Evolutionary conservation across 805 yeast genomes (phyloP), one percentile per base, ranked within the genome.

Genomic region (Lachancea quebecensis): DNA sequence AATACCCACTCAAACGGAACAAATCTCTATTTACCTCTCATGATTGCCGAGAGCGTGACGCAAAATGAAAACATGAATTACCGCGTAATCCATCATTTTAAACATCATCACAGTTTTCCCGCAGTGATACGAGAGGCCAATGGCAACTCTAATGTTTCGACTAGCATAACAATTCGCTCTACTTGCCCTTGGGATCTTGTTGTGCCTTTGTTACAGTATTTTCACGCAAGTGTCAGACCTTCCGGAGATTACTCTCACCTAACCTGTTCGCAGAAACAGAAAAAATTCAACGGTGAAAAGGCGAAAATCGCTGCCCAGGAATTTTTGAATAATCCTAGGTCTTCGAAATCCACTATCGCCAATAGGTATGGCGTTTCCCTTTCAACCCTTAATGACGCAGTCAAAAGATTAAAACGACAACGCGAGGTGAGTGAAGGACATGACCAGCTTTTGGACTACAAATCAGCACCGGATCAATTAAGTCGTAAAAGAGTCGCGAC

Each of bases 261-360:
- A 10, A 43, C 46, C 11, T 29, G 34, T 11, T 16, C 14, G 17
- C 46, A 43, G 29, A 28, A 33, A 25, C 41, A 43, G 21, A 43
- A 43, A 17, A 32, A 37, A 33, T 43, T 43, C 39, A 43, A 43
- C 18, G 46, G 46, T n/a, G 46, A 43, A 34, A 43, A 43, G 35
- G 46, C 46, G 6, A 21, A 17, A 27, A 38, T 43, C 16, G 46
- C 46, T 5, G 46, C 46, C 18, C 30, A 38, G 16, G 46, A 43
- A 15, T 43, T 25, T 30, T 17, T 43, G 29, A 16, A 43, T 28
- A 14, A 29, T 14, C 30, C 42, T 10, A 14, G 17, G 14, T 28
- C 38, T 21, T 38, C 46, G 14, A 43, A 43, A 29, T 18, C 46
- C 30, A 28, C 27, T 27, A 39, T 43, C 11, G 41, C 46, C 16